Evolutionary conservation across 495 filamentous ascomycete genomes (phyloP), one percentile per base, ranked within the genome.

Genomic region (Podospora pseudocomata): DNA sequence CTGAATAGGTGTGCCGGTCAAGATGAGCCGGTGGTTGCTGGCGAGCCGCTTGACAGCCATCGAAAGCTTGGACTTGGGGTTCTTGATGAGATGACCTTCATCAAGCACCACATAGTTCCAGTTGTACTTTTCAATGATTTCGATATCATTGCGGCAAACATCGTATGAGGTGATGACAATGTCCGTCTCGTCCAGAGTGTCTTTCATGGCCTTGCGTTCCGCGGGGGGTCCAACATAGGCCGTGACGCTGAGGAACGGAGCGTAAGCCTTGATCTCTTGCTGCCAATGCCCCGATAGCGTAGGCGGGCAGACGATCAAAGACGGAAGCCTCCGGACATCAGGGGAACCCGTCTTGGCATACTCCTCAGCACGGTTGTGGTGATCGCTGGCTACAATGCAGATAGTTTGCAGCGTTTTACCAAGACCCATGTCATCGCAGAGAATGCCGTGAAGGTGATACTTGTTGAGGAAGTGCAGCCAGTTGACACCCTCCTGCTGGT

Each of bases 201-300:
- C 82, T 72, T 88, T 87, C 60, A 94, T 80, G 57, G 86, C 85
- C 49, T 86, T 83, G 65, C 95, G 89, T 75, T 97, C 92, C 7
- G 86, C 80, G 5, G 95, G 92, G 15, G 92, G 89, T 3, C 95
- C 95, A 65, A 97, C 93, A 74, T 97, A 99, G 7, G 93, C 89
- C 34, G 93, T 88, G 64, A 90, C 91, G 53, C 86, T 89, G 26
- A 99, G 85, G 85, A 99, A 99, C 6, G 95, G 95, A 2, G 95
- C 96, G 73, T 95, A 99, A 44, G 91, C 88, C 74, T 90, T 91
- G 74, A 99, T 92, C 77, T 99, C 95, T 73, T 98, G 95, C 78
- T 97, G 92, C 95, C 95, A 99, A 78, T 99, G 95, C 7, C 95
- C 95, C 13, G 95, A 97, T n/a, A 99, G 86, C 0, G 96, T 97